Evolutionary conservation across 257 asterid genomes (phyloP), one percentile per base, ranked within the genome.

Genomic region (Knoxia roxburghii): DNA sequence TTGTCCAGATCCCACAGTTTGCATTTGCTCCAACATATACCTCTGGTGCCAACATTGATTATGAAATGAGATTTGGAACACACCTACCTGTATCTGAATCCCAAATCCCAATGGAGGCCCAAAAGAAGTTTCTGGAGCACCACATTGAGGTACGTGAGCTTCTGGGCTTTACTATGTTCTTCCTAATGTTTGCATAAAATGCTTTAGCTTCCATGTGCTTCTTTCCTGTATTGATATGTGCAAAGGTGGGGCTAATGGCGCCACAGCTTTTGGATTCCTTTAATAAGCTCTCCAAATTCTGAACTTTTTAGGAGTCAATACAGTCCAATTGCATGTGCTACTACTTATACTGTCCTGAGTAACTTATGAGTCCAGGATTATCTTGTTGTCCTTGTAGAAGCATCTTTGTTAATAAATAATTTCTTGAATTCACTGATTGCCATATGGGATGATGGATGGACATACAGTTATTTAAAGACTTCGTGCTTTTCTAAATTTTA

Each of bases 131-230:
- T 65, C 67, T 92, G 53, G 72, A 85, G 83, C 84, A 82, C 52
- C 95, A 87, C 78, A 89, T 90, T 78, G 86, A 89, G 97, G 98
- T 93, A 81, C 64, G 72, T 65, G 35, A 40, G 56, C 69, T 64
- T 55, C 68, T n/a, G 50, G 35, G 52, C 45, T 73, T 32, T 43
- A 8, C 52, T 62, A 27, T 60, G 26, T 62, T 59, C 45, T 65
- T 67, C 40, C 8, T 43, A 46, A 2, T 64, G 41, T n/a, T 57
- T 17, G 33, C 55, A 56, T 56, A 29, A 61, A 57, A 61, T 46
- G 24, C 67, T 65, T 57, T 30, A 24, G 24, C 33, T 33, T 12
- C 29, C n/a, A 32, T 49, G 26, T 10, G 49, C 59, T 27, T 29
- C 59, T 65, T 27, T 15, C 24, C 24, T n/a, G 1, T 29, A 30